phyloP scores from a whole-genome alignment of 768 basidiomycete genomes.

The Boletus sensibilis region DNA sequence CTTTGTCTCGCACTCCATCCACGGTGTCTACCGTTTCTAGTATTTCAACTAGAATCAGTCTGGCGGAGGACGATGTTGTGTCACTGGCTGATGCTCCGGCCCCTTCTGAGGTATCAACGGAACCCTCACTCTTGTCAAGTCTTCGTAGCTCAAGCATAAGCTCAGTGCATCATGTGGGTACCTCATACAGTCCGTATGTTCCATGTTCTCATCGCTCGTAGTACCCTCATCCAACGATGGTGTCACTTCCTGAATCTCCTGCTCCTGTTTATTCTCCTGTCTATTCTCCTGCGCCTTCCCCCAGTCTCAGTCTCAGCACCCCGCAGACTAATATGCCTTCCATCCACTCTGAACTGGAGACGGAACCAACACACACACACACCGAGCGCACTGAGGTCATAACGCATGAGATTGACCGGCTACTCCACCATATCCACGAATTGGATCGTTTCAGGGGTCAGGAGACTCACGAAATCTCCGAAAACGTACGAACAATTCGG shows the following conservation, averaged over 20 bases:
- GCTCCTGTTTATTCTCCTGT: slow-evolving; percentile 31
- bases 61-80: slow-evolving; percentile 32
- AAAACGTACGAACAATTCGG: slow-evolving; percentile 68
- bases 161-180: slow-evolving; percentile 38
- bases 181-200: background rate
- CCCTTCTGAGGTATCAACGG: slow-evolving; percentile 45
- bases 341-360: slow-evolving; percentile 44
- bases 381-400: slow-evolving; percentile 41
- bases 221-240: slow-evolving; percentile 34
- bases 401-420: slow-evolving; percentile 51
- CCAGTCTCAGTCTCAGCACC: slow-evolving; percentile 50
- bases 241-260: slow-evolving; percentile 26
- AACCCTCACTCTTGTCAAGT: slow-evolving; percentile 57
- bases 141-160: slow-evolving; percentile 24
- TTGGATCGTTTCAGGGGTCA: slow-evolving; percentile 60
- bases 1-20: slow-evolving; percentile 40
- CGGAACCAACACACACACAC: slow-evolving; percentile 40
- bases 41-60: slow-evolving; percentile 39
- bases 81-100: slow-evolving; percentile 20
- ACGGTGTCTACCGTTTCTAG: slow-evolving; percentile 42
- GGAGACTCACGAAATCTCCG: slow-evolving; percentile 62
- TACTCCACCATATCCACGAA: slow-evolving; percentile 59
- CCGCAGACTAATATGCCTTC: slow-evolving; percentile 50
- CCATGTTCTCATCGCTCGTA: slow-evolving; percentile 9
- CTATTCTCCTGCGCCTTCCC: slow-evolving; percentile 42